Evolutionary conservation across 140 eudicot genomes (phyloP).

Genomic region (Erigeron philadelphicus): DNA sequence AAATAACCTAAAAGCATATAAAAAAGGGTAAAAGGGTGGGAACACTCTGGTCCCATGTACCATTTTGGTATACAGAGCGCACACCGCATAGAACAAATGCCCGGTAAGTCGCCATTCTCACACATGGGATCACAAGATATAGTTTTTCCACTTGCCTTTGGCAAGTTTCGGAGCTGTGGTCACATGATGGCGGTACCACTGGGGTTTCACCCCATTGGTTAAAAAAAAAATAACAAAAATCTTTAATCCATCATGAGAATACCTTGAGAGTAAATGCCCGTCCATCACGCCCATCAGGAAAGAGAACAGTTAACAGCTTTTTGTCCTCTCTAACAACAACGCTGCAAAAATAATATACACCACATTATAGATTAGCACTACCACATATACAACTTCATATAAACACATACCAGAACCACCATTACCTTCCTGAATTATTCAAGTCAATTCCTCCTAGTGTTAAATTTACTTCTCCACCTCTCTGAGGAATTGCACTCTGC

Average conservation of each 20-base stretch:
- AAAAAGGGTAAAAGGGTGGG: too few relatives aligned
- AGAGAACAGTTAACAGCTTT: conserved; percentile 78
- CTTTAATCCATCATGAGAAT: neutral
- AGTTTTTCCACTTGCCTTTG: too few relatives aligned
- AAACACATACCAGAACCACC: conserved; percentile 15
- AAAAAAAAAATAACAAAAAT: neutral
- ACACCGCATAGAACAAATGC: too few relatives aligned
- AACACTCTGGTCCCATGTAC: too few relatives aligned
- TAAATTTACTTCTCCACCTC: conserved; percentile 92
- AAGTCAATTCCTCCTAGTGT: conserved; percentile 95
- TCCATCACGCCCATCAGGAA: conserved; percentile 99
- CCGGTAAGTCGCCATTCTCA: too few relatives aligned
- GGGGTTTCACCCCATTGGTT: too few relatives aligned
- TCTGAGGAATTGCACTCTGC: conserved; percentile 87
- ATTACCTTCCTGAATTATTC: conserved; percentile 97
- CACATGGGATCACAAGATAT: too few relatives aligned
- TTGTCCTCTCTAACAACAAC: conserved; percentile 96
- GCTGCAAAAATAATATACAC: conserved; percentile 44
- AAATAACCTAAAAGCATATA: neutral
- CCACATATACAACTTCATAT: conserved; percentile 4
- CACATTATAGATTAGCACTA: neutral
- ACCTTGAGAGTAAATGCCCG: conserved; percentile 97
- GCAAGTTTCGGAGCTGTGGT: too few relatives aligned
- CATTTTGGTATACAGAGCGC: too few relatives aligned
- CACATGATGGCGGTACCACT: too few relatives aligned